phyloP scores from a whole-genome alignment of 2,329 filamentous ascomycete species.

The Claviceps africana region DNA sequence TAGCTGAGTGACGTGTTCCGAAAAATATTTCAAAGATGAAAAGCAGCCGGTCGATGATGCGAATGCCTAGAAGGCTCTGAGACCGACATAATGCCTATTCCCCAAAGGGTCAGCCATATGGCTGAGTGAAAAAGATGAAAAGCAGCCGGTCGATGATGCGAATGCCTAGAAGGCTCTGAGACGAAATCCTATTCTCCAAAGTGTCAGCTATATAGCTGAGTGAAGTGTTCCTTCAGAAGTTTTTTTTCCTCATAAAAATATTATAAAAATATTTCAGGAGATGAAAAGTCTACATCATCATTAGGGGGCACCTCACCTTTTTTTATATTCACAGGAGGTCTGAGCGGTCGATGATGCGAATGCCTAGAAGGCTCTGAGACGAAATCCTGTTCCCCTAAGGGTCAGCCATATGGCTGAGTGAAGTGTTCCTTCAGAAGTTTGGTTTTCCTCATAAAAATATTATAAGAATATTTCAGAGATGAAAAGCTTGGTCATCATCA shows the following conservation, averaged over 20 bases:
- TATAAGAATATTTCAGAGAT: no score
- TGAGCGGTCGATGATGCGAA: neutral
- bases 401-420: neutral
- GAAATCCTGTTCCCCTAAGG: neutral
- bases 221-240: neutral
- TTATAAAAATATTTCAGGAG: no score
- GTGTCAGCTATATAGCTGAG: neutral
- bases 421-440: neutral
- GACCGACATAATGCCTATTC: neutral
- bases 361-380: neutral
- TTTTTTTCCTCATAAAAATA: neutral
- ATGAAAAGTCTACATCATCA: neutral
- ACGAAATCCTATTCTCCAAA: neutral
- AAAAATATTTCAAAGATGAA: no score
- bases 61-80: neutral
- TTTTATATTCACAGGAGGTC: neutral
- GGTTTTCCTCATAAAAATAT: neutral
- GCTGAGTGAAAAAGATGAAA: no score
- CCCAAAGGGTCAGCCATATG: neutral
- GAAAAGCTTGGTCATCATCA: no score
- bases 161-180: neutral
- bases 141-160: neutral
- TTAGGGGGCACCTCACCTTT: neutral
- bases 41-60: no score
- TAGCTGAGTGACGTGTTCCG: neutral